Base-by-base conservation (phyloP, 2,329 filamentous ascomycete species). In the Penicillium paneum region DNA sequence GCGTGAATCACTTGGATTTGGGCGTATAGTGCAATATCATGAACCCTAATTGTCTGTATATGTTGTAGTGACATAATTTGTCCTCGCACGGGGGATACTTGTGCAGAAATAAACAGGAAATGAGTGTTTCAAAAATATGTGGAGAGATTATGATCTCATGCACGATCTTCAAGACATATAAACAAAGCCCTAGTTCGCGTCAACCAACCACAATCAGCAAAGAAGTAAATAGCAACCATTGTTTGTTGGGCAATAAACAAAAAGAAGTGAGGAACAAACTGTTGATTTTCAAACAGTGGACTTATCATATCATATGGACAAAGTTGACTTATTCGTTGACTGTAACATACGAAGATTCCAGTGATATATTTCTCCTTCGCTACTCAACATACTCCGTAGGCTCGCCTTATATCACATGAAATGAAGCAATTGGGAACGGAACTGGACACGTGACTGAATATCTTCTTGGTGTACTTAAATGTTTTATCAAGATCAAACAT, bases 91-190 rank as follows among this genome's bases (percentile, higher is more conserved):
- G 29, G 13, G n/a, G 15, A 19, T 28, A 2, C 35, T 40, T 11
- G n/a, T 40, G 26, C 11, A 19, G 19, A 12, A 34, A 4, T 26
- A 47, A 41, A 26, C 28, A 39, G 46, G 38, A 54, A 50, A 50
- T 54, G 36, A 49, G 17, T 53, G 52, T 54, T 41, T 54, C 15
- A 48, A 12, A 38, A 24, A 34, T 50, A 32, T 12, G 28, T 47
- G 13, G 35, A 15, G 13, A 26, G 39, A 50, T 32, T 26, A 54
- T 54, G 38, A 34, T 26, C 39, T 54, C 24, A 36, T 54, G 45
- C 36, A 42, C 31, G 7, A 43, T 17, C 15, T 10, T 35, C 17
- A 8, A 31, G 28, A 35, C 43, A 52, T 42, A 49, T 42, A 49
- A 49, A 54, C 44, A 54, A 49, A 24, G 19, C 52, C 34, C 15